Evolutionary conservation across 129 eudicot genomes (phyloP).

Genomic region (Solidago caesia): DNA sequence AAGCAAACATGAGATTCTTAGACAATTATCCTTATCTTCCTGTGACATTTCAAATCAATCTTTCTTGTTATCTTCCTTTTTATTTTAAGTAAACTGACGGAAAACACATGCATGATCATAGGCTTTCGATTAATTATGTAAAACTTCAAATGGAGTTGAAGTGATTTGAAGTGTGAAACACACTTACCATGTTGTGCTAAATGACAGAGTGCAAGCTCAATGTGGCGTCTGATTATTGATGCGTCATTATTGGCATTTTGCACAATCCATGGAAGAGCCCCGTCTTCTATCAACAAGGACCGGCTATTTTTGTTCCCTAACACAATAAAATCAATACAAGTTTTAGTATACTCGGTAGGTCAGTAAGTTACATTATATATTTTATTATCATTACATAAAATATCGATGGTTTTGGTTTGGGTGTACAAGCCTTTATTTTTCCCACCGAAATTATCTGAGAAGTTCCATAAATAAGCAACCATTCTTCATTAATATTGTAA

Average conservation of each 20-base stretch:
- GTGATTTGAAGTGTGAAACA: not conserved
- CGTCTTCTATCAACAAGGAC: slow-evolving; percentile 88
- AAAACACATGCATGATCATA: not conserved
- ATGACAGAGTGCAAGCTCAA: slow-evolving; percentile 97
- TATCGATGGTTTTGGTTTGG: not conserved
- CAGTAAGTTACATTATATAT: no score
- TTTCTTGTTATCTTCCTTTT: not conserved
- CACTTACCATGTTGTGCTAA: slow-evolving; percentile 86
- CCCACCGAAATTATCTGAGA: not conserved
- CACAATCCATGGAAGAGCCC: slow-evolving; percentile 97
- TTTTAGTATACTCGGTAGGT: not conserved
- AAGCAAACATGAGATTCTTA: not conserved
- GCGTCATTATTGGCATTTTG: slow-evolving; percentile 96
- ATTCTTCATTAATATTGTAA: not conserved
- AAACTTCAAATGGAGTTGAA: not conserved
- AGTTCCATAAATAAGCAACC: not conserved
- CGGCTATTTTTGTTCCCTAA: slow-evolving; percentile 62
- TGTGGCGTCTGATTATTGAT: slow-evolving; percentile 81
- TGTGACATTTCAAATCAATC: not conserved
- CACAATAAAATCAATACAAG: not conserved
- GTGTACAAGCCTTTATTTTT: not conserved
- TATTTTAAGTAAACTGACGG: not conserved
- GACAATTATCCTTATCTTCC: not conserved
- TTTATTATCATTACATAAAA: no score
- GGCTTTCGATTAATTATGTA: not conserved